Evolutionary conservation across 768 basidiomycete genomes (phyloP), one percentile per base, ranked within the genome.

Genomic region (Ramaria sp.): DNA sequence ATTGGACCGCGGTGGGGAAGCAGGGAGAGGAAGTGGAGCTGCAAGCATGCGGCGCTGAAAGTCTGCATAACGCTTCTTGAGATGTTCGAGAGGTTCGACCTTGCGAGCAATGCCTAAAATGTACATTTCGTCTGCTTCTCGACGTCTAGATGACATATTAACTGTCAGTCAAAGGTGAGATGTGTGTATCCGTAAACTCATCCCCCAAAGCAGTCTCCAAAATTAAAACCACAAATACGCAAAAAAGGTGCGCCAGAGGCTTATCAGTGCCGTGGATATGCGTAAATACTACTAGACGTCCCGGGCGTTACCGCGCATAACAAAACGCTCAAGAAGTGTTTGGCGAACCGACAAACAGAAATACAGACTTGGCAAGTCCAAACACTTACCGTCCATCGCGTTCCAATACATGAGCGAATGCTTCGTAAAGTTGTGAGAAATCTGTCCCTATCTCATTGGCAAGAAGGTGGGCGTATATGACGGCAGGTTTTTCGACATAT

Each of bases 111-210:
- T 68, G 20, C 72, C 73, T 15, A 72, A 58, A 13, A 64, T 60
- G 60, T 72, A 72, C 53, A 84, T 76, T 63, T 90, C 74, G 38
- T 91, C 88, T 37, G 91, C 91, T 56, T 80, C 77, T 57, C 77
- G 65, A 10, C 69, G 69, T 50, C 76, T 76, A 56, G 51, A 20
- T 12, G 20, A 45, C 11, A 24, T 3, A 15, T 47, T 39, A 46
- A 38, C 19, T 37, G 13, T 31, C 15, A 51, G 19, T 20, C 41
- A 27, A 20, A 42, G 42, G 17, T 41, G 17, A 43, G 17, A 43
- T n/a, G n/a, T 12, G 20, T 9, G 17, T 17, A 22, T 12, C 13
- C 13, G 9, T n/a, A 37, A 37, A 37, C 34, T 37, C 27, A n/a
- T 37, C 9, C 34, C 34, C 34, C 13, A 13, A 37, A 37, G 34